Evolutionary conservation across 352 stramenopile genomes (phyloP).

Genomic region (Albugo laibachii): DNA sequence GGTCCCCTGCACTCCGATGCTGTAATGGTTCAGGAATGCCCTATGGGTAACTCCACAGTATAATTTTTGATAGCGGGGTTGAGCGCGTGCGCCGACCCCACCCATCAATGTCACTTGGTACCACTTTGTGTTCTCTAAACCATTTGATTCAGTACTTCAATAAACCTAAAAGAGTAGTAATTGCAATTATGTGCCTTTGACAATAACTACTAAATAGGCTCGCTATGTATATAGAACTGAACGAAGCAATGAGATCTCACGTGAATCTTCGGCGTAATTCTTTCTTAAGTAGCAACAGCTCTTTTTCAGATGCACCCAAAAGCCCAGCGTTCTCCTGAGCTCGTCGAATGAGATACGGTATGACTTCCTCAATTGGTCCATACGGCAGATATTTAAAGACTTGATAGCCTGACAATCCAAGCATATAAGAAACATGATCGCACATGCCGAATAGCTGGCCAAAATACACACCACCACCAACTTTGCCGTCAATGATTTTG

Average conservation of each 20-base stretch:
- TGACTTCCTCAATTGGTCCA: constrained; percentile 87
- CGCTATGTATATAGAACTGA: no score
- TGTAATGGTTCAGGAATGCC: constrained; percentile 75
- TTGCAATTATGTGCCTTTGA: no score
- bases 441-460: constrained; percentile 95
- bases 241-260: no score
- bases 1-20: constrained; percentile 67
- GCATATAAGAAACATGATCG: constrained; percentile 92
- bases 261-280: constrained; percentile 36
- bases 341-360: constrained; percentile 94
- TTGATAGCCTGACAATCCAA: constrained; percentile 83
- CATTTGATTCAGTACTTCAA: no score
- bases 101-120: constrained; percentile 1
- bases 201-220: no score
- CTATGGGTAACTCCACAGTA: constrained; percentile 66
- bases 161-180: no score
- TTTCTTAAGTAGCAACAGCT: constrained; percentile 43
- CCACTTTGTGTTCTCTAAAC: no score
- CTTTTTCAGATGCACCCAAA: constrained; percentile 64
- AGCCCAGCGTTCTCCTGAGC: constrained; percentile 92
- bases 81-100: constrained; percentile 46
- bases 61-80: constrained; percentile 63
- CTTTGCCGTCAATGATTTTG: no score
- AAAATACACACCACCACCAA: constrained; percentile 78
- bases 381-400: constrained; percentile 98